Evolutionary conservation across 805 yeast species (phyloP).

Genomic region (Isabelozyma rhagii): DNA sequence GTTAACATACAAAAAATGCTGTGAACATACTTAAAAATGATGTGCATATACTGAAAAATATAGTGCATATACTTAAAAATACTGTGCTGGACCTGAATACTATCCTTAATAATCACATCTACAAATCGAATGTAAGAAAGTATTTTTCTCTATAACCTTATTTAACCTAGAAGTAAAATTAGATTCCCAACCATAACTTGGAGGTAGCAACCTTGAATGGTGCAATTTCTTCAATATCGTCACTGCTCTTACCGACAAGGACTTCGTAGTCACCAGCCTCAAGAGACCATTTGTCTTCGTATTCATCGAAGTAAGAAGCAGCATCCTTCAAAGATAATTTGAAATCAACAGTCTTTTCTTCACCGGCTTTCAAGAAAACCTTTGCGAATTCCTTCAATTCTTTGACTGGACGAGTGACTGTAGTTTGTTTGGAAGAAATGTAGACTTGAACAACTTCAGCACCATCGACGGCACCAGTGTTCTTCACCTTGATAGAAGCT

Average conservation of each 20-base stretch:
- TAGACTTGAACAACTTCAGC: constrained; percentile 28
- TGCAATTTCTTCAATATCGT: constrained; percentile 8
- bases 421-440: constrained; percentile 12
- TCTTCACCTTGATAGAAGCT: constrained; percentile 16
- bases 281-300: constrained; percentile 21
- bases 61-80: too few species aligned
- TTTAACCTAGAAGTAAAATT: background rate
- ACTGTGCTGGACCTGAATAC: too few species aligned
- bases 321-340: constrained; percentile 21
- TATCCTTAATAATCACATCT: too few species aligned
- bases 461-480: constrained; percentile 22
- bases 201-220: background rate
- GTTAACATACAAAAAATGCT: too few species aligned
- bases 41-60: too few species aligned
- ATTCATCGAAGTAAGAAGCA: constrained; percentile 27
- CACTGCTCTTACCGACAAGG: constrained; percentile 20
- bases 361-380: constrained; percentile 16
- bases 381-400: constrained; percentile 30
- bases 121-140: too few species aligned
- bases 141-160: background rate
- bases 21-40: too few species aligned
- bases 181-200: constrained; percentile 1
- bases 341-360: constrained; percentile 10
- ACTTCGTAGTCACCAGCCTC: constrained; percentile 23
- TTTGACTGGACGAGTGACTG: constrained; percentile 21